phyloP scores from a whole-genome alignment of 2,329 filamentous ascomycete species.

The Sordariomycetes sp. region DNA sequence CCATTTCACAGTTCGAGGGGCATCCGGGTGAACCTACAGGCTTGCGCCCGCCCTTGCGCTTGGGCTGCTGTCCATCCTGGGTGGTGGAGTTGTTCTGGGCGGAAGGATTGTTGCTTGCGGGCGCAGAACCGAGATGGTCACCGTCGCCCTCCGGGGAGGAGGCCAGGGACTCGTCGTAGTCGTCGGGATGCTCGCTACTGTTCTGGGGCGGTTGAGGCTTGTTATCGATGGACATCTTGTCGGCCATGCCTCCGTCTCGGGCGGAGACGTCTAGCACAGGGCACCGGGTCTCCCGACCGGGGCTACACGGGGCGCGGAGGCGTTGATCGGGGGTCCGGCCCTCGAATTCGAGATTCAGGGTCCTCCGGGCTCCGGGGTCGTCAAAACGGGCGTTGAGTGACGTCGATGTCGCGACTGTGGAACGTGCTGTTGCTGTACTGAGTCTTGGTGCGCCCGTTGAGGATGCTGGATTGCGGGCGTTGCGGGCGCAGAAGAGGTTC shows the following conservation, averaged over 20 bases:
- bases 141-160: conserved; percentile 46
- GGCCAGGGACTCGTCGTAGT: conserved; percentile 51
- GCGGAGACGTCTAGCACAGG: conserved; percentile 22
- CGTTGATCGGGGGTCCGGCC: not conserved
- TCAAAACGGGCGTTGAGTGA: conserved; percentile 1
- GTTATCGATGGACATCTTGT: conserved; percentile 59
- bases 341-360: not conserved
- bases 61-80: conserved; percentile 59
- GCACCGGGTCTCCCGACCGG: no score
- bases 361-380: not conserved
- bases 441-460: conserved; percentile 22
- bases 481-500: conserved; percentile 23
- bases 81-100: conserved; percentile 18
- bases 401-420: conserved; percentile 4
- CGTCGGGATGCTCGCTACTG: conserved; percentile 36
- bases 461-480: conserved; percentile 21
- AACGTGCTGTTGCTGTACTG: conserved; percentile 8
- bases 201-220: conserved; percentile 28
- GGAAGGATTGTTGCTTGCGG: conserved; percentile 11
- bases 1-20: no score
- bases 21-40: conserved; percentile 59
- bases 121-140: conserved; percentile 30
- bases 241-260: conserved; percentile 44
- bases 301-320: no score
- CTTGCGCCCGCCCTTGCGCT: conserved; percentile 95